A percentile compares a stretch with the other conserved stretches of the same genome.
These are phyloP conservation scores for Cryptococcus amylolentus DNA, from an alignment of 1,284 basidiomycete species.

Conservation along the genomic window DNA sequence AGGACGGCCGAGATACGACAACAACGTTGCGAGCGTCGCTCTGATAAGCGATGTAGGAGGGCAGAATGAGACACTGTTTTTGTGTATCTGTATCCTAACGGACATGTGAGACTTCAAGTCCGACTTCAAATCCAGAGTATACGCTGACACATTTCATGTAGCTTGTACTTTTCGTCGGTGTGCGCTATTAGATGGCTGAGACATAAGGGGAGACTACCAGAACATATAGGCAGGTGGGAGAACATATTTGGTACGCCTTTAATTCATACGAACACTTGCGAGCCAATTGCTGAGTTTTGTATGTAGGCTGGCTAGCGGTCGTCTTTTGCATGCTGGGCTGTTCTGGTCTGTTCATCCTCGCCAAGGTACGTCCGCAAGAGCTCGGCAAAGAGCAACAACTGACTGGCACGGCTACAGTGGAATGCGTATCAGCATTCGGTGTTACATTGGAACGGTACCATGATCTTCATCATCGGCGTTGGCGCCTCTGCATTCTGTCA, in stretches of 20 bases:
- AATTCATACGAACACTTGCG: no score
- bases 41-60: slow-evolving; percentile 53
- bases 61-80: slow-evolving; percentile 45
- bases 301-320: slow-evolving; percentile 52
- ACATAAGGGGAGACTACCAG: slow-evolving; percentile 52
- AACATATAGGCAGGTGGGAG: slow-evolving; percentile 45
- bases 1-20: slow-evolving; percentile 44
- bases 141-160: not conserved
- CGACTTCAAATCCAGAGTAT: not conserved
- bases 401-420: slow-evolving; percentile 25
- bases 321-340: slow-evolving; percentile 51
- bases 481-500: slow-evolving; percentile 54
- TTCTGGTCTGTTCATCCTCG: slow-evolving; percentile 50
- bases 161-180: slow-evolving; percentile 47
- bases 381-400: not conserved
- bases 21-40: slow-evolving; percentile 44
- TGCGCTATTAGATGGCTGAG: slow-evolving; percentile 53
- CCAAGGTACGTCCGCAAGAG: slow-evolving; percentile 35
- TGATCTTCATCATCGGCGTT: slow-evolving; percentile 52
- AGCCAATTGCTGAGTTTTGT: no score
- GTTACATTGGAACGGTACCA: slow-evolving; percentile 53
- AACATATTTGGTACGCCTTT: slow-evolving; percentile 41
- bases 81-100: slow-evolving; percentile 34
- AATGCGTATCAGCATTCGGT: slow-evolving; percentile 50
- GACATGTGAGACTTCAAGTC: slow-evolving; percentile 7